These are phyloP conservation scores for Kregervanrija fluxuum DNA, from an alignment of 805 yeast species.

Conservation along the genomic window DNA sequence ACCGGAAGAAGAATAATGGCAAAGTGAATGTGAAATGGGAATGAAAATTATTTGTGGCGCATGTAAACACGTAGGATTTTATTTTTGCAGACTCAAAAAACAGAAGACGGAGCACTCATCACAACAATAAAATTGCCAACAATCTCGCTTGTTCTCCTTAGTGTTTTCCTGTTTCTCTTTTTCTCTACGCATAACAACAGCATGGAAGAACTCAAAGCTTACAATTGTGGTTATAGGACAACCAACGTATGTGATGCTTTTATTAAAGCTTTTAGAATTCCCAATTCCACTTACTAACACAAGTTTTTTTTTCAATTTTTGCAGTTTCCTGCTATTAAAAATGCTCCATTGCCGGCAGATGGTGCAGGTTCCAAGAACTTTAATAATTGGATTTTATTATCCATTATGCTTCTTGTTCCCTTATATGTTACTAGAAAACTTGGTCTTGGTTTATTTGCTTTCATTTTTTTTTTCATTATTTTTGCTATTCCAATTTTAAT, in stretches of 20 bases:
- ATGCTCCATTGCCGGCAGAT: slow-evolving; percentile 86
- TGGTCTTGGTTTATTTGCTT: slow-evolving; percentile 65
- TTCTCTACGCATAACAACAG: neutral
- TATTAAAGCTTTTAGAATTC: neutral
- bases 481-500: slow-evolving; percentile 63
- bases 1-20: too few species aligned
- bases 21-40: too few species aligned
- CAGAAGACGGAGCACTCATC: too few species aligned
- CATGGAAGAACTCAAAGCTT: slow-evolving; percentile 17
- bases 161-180: too few species aligned
- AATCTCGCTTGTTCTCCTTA: too few species aligned
- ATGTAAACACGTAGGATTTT: too few species aligned
- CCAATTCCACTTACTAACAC: neutral
- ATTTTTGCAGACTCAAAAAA: too few species aligned
- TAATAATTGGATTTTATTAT: slow-evolving; percentile 48
- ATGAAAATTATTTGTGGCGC: too few species aligned
- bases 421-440: slow-evolving; percentile 53
- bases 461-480: slow-evolving; percentile 49
- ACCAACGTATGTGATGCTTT: slow-evolving; percentile 32
- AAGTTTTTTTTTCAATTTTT: neutral
- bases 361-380: slow-evolving; percentile 82
- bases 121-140: too few species aligned
- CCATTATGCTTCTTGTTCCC: slow-evolving; percentile 51
- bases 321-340: slow-evolving; percentile 64
- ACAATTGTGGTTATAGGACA: slow-evolving; percentile 44